Conservation (phyloP, 352 stramenopile species). For the Sclerospora graminicola region DNA sequence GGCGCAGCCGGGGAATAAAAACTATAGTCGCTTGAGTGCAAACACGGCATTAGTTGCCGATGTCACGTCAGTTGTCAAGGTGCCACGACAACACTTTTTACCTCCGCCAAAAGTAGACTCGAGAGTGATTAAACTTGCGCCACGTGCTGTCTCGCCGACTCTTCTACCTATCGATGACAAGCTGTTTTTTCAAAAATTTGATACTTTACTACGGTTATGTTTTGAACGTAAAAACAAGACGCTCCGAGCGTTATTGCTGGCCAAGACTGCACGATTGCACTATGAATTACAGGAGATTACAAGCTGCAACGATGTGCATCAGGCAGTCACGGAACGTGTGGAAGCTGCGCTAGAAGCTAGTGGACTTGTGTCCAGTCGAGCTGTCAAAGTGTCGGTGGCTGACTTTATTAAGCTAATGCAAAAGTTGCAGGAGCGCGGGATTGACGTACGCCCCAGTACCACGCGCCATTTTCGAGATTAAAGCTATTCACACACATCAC, state of each 20-base stretch:
- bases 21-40: conserved; percentile 72
- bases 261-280: conserved; percentile 40
- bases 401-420: conserved; percentile 58
- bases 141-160: conserved; percentile 12
- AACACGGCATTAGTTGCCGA: conserved; percentile 70
- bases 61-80: conserved; percentile 46
- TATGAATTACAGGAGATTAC: conserved; percentile 15
- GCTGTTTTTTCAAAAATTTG: conserved; percentile 67
- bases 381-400: conserved; percentile 49
- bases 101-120: conserved; percentile 79
- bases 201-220: conserved; percentile 57
- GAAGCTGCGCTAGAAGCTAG: conserved; percentile 37
- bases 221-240: conserved; percentile 86
- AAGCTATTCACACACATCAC: conserved; percentile 1
- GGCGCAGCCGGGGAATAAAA: conserved; percentile 59
- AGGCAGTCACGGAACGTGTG: conserved; percentile 29
- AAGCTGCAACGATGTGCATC: conserved; percentile 21
- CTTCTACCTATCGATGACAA: conserved; percentile 16
- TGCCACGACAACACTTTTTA: conserved; percentile 53
- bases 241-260: conserved; percentile 54
- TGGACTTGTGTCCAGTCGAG: conserved; percentile 36
- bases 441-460: conserved; percentile 40
- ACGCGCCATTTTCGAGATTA: conserved; percentile 64
- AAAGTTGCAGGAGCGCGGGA: conserved; percentile 26
- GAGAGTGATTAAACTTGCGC: conserved; percentile 62